These are phyloP conservation scores for Tricholomella constricta DNA, from an alignment of 768 basidiomycete species.

Conservation along the genomic window DNA sequence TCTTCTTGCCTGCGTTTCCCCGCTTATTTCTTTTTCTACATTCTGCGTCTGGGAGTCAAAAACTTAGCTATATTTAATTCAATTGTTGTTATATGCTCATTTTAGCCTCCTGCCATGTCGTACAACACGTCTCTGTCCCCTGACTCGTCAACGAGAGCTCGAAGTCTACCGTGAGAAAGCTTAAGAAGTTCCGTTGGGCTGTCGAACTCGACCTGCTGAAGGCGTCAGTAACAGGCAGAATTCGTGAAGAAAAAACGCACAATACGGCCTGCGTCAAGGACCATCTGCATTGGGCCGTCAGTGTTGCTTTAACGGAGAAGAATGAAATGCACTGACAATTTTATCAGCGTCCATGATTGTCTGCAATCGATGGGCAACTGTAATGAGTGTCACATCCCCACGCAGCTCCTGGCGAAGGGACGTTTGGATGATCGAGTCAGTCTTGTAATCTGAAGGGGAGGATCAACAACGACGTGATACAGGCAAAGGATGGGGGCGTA, in stretches of 20 bases:
- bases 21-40: neutral
- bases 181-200: constrained; percentile 52
- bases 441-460: constrained; percentile 49
- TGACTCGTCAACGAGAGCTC: constrained; percentile 59
- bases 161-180: constrained; percentile 50
- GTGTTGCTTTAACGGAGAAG: constrained; percentile 7
- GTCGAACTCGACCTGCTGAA: constrained; percentile 51
- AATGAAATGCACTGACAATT: constrained; percentile 34
- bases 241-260: constrained; percentile 27
- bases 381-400: constrained; percentile 60
- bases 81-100: neutral
- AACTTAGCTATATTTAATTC: neutral
- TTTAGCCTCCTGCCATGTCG: constrained; percentile 36
- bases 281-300: constrained; percentile 38
- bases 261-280: constrained; percentile 56
- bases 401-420: constrained; percentile 67
- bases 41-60: neutral
- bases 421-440: constrained; percentile 69
- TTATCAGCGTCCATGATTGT: constrained; percentile 71
- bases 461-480: neutral
- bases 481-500: constrained; percentile 19
- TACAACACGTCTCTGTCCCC: constrained; percentile 53
- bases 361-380: constrained; percentile 70
- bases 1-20: constrained; percentile 6
- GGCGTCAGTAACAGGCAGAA: neutral